Evolutionary conservation across 306 rosid species (phyloP).

Genomic region (Quercus variabilis): DNA sequence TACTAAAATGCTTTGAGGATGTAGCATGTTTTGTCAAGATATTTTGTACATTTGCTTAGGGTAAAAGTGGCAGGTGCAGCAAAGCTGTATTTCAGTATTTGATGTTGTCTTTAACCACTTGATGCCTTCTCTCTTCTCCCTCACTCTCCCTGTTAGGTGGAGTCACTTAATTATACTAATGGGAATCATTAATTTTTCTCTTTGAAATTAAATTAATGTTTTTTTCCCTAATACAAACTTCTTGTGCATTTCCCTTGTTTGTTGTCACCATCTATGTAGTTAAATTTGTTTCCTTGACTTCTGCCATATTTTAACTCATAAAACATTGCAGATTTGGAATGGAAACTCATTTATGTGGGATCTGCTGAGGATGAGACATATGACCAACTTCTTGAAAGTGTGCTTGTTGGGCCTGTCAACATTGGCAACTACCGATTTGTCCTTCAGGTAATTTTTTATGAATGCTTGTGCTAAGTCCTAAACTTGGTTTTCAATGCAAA

Average conservation of each 20-base stretch:
- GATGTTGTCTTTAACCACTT: not conserved
- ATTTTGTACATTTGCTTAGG: not conserved
- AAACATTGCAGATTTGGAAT: conserved; percentile 63
- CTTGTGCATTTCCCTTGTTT: not conserved
- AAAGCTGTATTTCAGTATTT: not conserved
- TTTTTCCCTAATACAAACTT: not conserved
- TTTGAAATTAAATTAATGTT: not conserved
- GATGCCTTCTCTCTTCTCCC: not conserved
- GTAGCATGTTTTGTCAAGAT: not conserved
- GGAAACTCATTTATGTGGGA: conserved; percentile 94
- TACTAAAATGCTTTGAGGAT: not conserved
- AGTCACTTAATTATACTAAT: not conserved
- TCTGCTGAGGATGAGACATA: conserved; percentile 96
- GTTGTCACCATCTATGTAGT: not conserved
- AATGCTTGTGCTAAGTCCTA: not conserved
- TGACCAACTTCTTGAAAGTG: conserved; percentile 88
- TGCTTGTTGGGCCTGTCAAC: conserved; percentile 92
- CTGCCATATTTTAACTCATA: no score
- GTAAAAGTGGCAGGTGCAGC: not conserved
- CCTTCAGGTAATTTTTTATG: conserved; percentile 54
- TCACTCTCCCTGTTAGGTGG: not conserved
- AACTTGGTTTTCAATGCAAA: not conserved
- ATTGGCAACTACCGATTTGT: conserved; percentile 91
- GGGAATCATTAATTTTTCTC: not conserved
- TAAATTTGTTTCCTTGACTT: not conserved